These are phyloP conservation scores for Ganoderma boninense DNA, from an alignment of 1,284 basidiomycete genomes.

Conservation along the genomic window DNA sequence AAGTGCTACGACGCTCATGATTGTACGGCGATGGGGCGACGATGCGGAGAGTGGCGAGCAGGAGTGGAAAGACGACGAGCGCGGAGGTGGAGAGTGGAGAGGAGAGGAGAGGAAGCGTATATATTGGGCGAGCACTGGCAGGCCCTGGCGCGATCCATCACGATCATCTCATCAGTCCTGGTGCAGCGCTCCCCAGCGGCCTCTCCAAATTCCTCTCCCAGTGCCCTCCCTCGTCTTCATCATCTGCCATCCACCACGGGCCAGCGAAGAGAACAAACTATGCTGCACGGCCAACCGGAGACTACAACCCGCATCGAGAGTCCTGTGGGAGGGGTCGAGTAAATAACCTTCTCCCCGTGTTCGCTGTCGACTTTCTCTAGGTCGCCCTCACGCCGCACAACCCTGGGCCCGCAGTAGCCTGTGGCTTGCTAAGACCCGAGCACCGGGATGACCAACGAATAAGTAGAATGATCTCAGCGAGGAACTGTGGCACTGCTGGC, in stretches of 20 bases:
- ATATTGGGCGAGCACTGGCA: constrained; percentile 7
- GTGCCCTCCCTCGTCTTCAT: background rate
- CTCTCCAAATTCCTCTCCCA: constrained; percentile 5
- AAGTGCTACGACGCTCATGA: constrained; percentile 40
- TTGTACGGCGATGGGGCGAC: background rate
- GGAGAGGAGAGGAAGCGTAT: constrained; percentile 15
- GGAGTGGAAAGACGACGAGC: constrained; percentile 2
- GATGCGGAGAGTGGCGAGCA: constrained; percentile 11
- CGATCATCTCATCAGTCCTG: constrained; percentile 31
- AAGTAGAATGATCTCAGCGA: background rate
- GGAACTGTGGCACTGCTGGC: constrained; percentile 17
- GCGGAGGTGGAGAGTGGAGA: constrained; percentile 14
- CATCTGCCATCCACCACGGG: background rate
- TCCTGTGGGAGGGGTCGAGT: background rate
- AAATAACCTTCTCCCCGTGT: background rate
- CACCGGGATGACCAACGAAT: background rate
- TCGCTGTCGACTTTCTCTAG: constrained; percentile 1
- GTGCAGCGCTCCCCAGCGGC: constrained; percentile 23
- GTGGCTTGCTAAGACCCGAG: background rate
- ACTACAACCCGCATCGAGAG: background rate
- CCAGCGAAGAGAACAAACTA: background rate
- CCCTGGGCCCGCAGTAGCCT: no score
- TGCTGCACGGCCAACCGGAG: background rate
- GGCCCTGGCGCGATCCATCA: constrained; percentile 25
- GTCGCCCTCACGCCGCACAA: background rate